Base-by-base conservation (phyloP, 176 grass and related monocot genomes). In the Canna indica region DNA sequence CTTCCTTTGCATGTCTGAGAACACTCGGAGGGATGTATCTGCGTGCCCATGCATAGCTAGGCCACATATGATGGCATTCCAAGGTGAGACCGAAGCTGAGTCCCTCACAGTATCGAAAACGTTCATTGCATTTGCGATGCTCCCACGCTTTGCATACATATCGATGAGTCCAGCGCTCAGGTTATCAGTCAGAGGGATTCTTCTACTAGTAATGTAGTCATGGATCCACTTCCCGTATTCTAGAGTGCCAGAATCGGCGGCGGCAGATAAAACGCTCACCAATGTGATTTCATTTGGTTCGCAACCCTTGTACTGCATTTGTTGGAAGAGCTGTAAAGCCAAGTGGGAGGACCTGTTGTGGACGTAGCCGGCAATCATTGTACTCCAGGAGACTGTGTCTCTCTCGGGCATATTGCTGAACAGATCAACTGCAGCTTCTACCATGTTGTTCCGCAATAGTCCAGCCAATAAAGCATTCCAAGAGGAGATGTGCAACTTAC, bases 11-110 rank as follows among this genome's bases (percentile, higher is more conserved):
- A 95, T 76, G 67, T 87, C 67, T 1, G 50, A 82, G 74, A 95
- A 88, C 6, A 90, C 52, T 70, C 74, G 71, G 69, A 90, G 82
- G 11, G 91, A 75, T 54, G 24, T 81, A 74, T 62, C 50, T 0
- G 82, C 91, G 63, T 87, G 78, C n/a, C 91, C 91, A 45, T 95
- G 87, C 30, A 90, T 81, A 30, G 91, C 91, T 44, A 95, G 79
- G 78, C 84, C 88, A 67, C 87, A 83, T 56, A 95, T 85, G 31
- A 85, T 83, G 57, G 91, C 74, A 64, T 95, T 95, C 87, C 87
- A 95, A 63, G 85, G 81, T 29, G 84, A 90, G 31, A 85, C 36
- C 1, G 84, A 95, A 60, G 72, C 77, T 24, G 73, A 83, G 38
- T 50, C 57, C 66, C 66, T 86, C 36, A 68, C 47, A 48, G 29